Conservation (phyloP, 805 yeast genomes). For the Brettanomyces naardenensis region DNA sequence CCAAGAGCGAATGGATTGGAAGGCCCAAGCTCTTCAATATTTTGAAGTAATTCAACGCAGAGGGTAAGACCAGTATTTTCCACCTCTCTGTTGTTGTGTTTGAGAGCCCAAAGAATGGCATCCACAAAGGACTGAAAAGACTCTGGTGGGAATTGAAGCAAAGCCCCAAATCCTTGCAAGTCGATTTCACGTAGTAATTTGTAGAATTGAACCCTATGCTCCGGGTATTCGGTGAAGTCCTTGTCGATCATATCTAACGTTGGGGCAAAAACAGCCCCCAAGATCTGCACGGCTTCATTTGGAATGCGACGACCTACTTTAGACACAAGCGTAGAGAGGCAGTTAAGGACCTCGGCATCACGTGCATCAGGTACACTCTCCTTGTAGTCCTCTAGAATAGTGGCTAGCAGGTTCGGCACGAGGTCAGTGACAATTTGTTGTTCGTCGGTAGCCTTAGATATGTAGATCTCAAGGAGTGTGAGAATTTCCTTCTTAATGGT, state of each 20-base stretch:
- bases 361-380: conserved; percentile 91
- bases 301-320: conserved; percentile 86
- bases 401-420: conserved; percentile 72
- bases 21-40: conserved; percentile 67
- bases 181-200: conserved; percentile 83
- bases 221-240: conserved; percentile 95
- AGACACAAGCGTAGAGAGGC: conserved; percentile 84
- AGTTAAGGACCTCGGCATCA: conserved; percentile 94
- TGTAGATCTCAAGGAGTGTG: conserved; percentile 80
- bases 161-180: conserved; percentile 74
- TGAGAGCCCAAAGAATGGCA: conserved; percentile 97
- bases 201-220: conserved; percentile 94
- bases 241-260: conserved; percentile 93
- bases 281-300: conserved; percentile 77
- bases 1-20: conserved; percentile 68
- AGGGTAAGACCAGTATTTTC: conserved; percentile 86
- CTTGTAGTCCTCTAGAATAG: conserved; percentile 85
- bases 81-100: conserved; percentile 94
- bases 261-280: conserved; percentile 88
- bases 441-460: conserved; percentile 76
- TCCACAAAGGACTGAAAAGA: conserved; percentile 88
- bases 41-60: conserved; percentile 74
- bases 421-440: conserved; percentile 80
- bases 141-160: conserved; percentile 80
- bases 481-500: conserved; percentile 93